A percentile compares a stretch with the other conserved stretches of the same genome.
Conservation (phyloP, 2,329 filamentous ascomycete species). For the Exophiala spinifera region DNA sequence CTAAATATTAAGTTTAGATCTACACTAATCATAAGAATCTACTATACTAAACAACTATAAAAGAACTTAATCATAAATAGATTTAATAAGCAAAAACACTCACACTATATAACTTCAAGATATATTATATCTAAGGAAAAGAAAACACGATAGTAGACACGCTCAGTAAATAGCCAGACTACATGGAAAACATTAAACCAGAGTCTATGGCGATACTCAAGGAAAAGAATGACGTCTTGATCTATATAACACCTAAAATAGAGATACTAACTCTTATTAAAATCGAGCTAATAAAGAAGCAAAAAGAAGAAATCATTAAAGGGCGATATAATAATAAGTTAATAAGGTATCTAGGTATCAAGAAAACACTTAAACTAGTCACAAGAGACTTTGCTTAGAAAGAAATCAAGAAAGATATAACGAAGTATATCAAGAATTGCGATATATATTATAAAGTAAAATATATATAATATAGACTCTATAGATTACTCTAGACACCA, state of each 20-base stretch:
- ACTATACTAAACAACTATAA: slow-evolving; percentile 19
- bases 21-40: slow-evolving; percentile 26
- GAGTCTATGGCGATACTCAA: not conserved
- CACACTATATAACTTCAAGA: no score
- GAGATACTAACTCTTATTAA: no score
- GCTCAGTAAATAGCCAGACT: no score
- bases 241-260: no score
- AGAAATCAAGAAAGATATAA: slow-evolving; percentile 9
- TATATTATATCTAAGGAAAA: no score
- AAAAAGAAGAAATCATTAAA: no score
- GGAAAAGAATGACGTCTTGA: not conserved
- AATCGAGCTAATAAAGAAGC: no score
- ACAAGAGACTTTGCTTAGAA: slow-evolving; percentile 10
- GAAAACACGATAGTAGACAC: no score
- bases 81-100: slow-evolving; percentile 2
- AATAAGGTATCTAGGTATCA: slow-evolving; percentile 7
- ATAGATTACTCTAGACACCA: not conserved
- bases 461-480: slow-evolving; percentile 14
- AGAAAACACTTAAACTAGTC: slow-evolving; percentile 19
- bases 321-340: no score
- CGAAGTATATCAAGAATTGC: slow-evolving; percentile 10
- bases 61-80: slow-evolving; percentile 10
- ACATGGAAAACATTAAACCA: not conserved
- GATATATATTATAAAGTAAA: slow-evolving; percentile 11
- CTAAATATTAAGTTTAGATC: no score